Evolutionary conservation across 495 filamentous ascomycete species (phyloP).

Genomic region (Chaetomium tenue): DNA sequence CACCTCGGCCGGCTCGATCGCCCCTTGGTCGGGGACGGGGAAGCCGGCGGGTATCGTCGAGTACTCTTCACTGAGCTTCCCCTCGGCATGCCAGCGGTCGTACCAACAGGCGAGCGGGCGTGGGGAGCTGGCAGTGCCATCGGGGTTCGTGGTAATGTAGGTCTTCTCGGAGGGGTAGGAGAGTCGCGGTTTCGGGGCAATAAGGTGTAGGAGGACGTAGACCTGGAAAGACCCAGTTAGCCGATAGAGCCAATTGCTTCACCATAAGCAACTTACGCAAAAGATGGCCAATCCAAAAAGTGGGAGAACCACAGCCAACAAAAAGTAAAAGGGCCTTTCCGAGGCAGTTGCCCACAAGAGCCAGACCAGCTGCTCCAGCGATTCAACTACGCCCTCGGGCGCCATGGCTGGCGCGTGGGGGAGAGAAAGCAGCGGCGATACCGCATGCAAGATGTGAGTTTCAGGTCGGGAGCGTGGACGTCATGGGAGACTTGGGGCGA

Average conservation of each 20-base stretch:
- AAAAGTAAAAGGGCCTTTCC: slow-evolving; percentile 34
- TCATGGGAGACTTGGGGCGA: not conserved
- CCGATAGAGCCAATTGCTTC: not conserved
- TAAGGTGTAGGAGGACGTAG: slow-evolving; percentile 65
- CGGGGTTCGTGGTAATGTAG: slow-evolving; percentile 71
- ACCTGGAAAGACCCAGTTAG: slow-evolving; percentile 35
- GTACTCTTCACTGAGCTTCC: slow-evolving; percentile 42
- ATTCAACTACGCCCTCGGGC: slow-evolving; percentile 16
- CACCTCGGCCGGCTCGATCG: slow-evolving; percentile 47
- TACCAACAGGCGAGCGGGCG: slow-evolving; percentile 80
- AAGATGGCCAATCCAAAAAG: slow-evolving; percentile 32
- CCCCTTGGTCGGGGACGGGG: slow-evolving; percentile 38
- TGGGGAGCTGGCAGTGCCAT: slow-evolving; percentile 58
- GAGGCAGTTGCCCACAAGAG: slow-evolving; percentile 29
- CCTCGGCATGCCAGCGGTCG: slow-evolving; percentile 61
- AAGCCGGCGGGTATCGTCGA: slow-evolving; percentile 36
- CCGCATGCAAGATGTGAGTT: not conserved
- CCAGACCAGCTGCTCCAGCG: slow-evolving; percentile 32
- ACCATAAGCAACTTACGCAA: slow-evolving; percentile 24
- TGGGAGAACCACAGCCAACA: slow-evolving; percentile 33
- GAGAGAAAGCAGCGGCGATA: slow-evolving; percentile 1
- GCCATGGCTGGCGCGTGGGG: slow-evolving; percentile 10
- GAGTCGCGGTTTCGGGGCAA: slow-evolving; percentile 77
- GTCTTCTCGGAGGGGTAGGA: slow-evolving; percentile 76
- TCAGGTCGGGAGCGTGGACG: not conserved